Evolutionary conservation across 2,329 filamentous ascomycete genomes (phyloP).

Genomic region (Hansfordia pulvinata): DNA sequence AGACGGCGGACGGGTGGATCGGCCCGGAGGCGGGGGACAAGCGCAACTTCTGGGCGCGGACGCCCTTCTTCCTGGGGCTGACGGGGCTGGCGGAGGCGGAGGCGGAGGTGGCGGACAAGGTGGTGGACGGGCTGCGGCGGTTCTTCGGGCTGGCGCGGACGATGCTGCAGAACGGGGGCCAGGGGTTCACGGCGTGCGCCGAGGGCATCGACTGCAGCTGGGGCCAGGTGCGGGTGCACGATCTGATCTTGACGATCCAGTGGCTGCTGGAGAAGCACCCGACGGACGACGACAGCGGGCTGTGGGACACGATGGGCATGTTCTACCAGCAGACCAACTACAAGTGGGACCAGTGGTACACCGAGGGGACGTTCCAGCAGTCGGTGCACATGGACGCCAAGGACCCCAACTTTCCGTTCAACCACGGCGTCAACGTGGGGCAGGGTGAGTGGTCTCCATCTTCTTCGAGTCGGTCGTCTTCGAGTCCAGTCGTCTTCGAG

Average conservation of each 20-base stretch:
- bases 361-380: constrained; percentile 20
- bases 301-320: constrained; percentile 17
- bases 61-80: constrained; percentile 18
- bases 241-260: constrained; percentile 11
- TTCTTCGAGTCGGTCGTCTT: no score
- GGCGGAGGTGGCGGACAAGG: constrained; percentile 4
- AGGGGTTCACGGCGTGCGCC: constrained; percentile 6
- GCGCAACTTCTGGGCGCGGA: constrained; percentile 18
- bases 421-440: constrained; percentile 32
- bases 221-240: constrained; percentile 8
- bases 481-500: no score
- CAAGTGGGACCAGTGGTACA: constrained; percentile 26
- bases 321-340: constrained; percentile 12
- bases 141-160: constrained; percentile 7
- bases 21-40: constrained; percentile 24
- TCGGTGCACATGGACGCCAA: constrained; percentile 14
- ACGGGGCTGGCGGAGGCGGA: constrained; percentile 20
- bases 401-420: constrained; percentile 22
- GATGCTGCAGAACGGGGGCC: constrained; percentile 9
- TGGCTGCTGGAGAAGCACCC: constrained; percentile 18
- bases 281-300: constrained; percentile 7
- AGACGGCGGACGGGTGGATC: constrained; percentile 38
- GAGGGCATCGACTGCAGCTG: constrained; percentile 7
- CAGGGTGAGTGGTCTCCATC: constrained; percentile 17
- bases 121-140: constrained; percentile 6